These are phyloP conservation scores for Wallemia mellicola DNA, from an alignment of 1,284 basidiomycete species.

Conservation along the genomic window DNA sequence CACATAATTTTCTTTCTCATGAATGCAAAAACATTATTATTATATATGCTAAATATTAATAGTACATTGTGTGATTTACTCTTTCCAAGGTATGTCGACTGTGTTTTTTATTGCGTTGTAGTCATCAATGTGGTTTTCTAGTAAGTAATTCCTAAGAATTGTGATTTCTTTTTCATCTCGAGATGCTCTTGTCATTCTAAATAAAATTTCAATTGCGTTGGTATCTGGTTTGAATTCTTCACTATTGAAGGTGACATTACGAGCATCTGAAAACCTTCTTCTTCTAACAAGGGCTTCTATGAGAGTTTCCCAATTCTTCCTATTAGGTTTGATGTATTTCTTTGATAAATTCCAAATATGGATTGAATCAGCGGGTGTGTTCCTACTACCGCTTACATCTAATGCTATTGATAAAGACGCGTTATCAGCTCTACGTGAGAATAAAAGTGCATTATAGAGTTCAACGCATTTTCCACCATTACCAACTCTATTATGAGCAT, in stretches of 20 bases:
- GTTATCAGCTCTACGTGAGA: slow-evolving; percentile 25
- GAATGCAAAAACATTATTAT: background rate
- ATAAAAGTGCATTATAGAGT: slow-evolving; percentile 46
- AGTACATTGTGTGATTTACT: background rate
- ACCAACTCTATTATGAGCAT: slow-evolving; percentile 49
- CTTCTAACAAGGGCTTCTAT: background rate
- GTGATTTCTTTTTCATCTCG: background rate
- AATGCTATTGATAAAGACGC: slow-evolving; percentile 48
- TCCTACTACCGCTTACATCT: slow-evolving; percentile 43
- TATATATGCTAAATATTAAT: background rate
- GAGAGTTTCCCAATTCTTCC: background rate
- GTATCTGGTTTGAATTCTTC: background rate
- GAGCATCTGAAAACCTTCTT: background rate
- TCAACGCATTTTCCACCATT: slow-evolving; percentile 37
- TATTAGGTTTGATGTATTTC: slow-evolving; percentile 6
- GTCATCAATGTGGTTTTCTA: background rate
- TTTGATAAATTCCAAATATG: slow-evolving; percentile 26
- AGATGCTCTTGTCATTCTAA: background rate
- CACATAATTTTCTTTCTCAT: background rate
- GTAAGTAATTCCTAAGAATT: background rate
- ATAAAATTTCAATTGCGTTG: background rate
- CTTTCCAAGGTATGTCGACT: background rate
- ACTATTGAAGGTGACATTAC: background rate
- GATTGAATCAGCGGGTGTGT: slow-evolving; percentile 23
- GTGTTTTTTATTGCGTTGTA: background rate